A percentile compares a stretch with the other conserved stretches of the same genome.
These are phyloP conservation scores for Onygena corvina DNA, from an alignment of 2,329 filamentous ascomycete genomes.

Conservation along the genomic window DNA sequence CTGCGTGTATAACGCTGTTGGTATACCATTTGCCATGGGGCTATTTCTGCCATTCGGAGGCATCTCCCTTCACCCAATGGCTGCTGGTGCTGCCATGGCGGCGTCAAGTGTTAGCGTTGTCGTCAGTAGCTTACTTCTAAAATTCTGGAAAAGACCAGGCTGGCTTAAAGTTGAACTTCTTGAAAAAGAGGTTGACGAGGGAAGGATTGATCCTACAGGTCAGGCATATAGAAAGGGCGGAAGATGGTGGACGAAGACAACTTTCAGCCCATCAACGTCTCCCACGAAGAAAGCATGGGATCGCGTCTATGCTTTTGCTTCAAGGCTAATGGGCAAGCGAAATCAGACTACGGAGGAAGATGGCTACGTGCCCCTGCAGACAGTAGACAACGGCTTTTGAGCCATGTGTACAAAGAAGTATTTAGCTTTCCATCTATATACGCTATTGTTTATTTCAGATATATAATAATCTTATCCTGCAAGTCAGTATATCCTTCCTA, in stretches of 20 bases:
- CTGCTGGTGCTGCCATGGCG: slow-evolving; percentile 89
- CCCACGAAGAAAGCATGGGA: background rate
- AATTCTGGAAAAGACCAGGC: slow-evolving; percentile 68
- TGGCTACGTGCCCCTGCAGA: slow-evolving; percentile 37
- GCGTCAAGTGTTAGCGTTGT: slow-evolving; percentile 84
- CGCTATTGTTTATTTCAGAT: too few relatives aligned
- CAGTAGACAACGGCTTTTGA: slow-evolving; percentile 27
- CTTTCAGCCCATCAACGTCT: slow-evolving; percentile 9
- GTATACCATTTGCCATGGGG: slow-evolving; percentile 93
- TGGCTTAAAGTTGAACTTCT: slow-evolving; percentile 71
- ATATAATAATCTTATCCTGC: too few relatives aligned
- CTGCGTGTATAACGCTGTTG: slow-evolving; percentile 82
- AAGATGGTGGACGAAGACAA: slow-evolving; percentile 25
- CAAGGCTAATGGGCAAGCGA: slow-evolving; percentile 21
- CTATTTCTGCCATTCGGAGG: slow-evolving; percentile 82
- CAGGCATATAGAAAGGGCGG: slow-evolving; percentile 16
- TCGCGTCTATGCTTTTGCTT: slow-evolving; percentile 19
- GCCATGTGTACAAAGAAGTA: too few relatives aligned
- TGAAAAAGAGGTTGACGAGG: slow-evolving; percentile 42
- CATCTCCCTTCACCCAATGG: slow-evolving; percentile 76
- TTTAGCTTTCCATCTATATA: too few relatives aligned
- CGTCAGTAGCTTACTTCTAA: slow-evolving; percentile 66
- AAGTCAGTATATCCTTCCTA: too few relatives aligned
- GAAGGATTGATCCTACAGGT: slow-evolving; percentile 16
- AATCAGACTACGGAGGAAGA: slow-evolving; percentile 23